phyloP scores from a whole-genome alignment of 148 eudicot species.

The Rheum nobile region DNA sequence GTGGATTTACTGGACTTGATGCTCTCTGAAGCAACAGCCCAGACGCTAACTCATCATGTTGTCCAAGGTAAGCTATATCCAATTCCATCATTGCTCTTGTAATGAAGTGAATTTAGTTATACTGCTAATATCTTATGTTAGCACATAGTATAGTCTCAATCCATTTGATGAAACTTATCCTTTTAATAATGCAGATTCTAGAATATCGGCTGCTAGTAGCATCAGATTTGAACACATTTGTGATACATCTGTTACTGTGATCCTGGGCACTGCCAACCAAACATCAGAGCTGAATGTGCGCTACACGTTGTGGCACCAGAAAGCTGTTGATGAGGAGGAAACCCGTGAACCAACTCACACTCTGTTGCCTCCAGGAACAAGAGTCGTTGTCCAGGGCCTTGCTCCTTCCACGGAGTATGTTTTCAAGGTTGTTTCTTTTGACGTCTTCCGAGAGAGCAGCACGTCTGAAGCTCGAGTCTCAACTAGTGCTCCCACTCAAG shows the following conservation, averaged over 20 bases:
- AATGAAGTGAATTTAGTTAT: too few species aligned
- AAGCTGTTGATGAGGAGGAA: slow-evolving; percentile 26
- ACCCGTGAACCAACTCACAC: slow-evolving; percentile 40
- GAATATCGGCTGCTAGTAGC: slow-evolving; percentile 12
- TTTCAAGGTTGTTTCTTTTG: too few species aligned
- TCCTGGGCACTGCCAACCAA: slow-evolving; percentile 20
- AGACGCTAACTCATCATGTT: slow-evolving; percentile 5
- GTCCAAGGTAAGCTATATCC: slow-evolving; percentile 21
- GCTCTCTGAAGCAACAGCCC: slow-evolving; percentile 9
- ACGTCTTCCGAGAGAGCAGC: slow-evolving; percentile 23
- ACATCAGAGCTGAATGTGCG: slow-evolving; percentile 14
- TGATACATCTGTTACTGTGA: slow-evolving; percentile 39
- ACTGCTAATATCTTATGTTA: too few species aligned
- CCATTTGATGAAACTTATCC: background rate
- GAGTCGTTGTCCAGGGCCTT: slow-evolving; percentile 41
- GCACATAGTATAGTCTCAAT: too few species aligned
- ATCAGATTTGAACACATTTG: slow-evolving; percentile 39
- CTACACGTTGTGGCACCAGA: slow-evolving; percentile 59
- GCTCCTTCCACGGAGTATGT: too few species aligned
- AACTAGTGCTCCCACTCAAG: background rate
- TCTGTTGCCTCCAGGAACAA: slow-evolving; percentile 33
- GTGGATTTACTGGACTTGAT: slow-evolving; percentile 41
- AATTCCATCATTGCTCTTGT: too few species aligned
- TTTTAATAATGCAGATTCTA: slow-evolving; percentile 23
- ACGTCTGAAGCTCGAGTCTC: slow-evolving; percentile 28